A percentile compares a stretch with the other conserved stretches of the same genome.
Evolutionary conservation across 371 early-diverging fungal species (phyloP).

Genomic region (Mortierella sp.): DNA sequence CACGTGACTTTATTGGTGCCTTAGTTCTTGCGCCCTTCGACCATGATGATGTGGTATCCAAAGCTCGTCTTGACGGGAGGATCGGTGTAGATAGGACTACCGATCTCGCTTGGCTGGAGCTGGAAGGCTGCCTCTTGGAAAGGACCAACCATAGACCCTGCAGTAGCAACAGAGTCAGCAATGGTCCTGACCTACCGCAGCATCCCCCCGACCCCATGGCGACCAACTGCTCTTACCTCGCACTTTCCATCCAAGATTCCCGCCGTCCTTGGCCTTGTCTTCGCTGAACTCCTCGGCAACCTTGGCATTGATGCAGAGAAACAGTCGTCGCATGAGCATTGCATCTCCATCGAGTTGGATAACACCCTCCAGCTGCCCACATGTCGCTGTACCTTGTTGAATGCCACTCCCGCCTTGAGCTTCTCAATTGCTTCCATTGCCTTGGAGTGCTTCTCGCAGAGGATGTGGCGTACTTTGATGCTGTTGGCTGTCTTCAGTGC

Average conservation of each 20-base stretch:
- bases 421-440: constrained; percentile 56
- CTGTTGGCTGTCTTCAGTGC: constrained; percentile 79
- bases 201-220: too few species aligned
- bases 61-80: constrained; percentile 76
- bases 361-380: background rate
- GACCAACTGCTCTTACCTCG: constrained; percentile 59
- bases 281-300: constrained; percentile 89
- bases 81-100: constrained; percentile 79
- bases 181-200: too few species aligned
- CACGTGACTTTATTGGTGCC: constrained; percentile 1
- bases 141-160: constrained; percentile 86
- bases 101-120: constrained; percentile 76
- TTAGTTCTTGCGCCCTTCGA: constrained; percentile 70
- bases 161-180: background rate
- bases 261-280: constrained; percentile 86
- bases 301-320: constrained; percentile 30
- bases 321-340: background rate
- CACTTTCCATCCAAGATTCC: constrained; percentile 85
- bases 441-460: constrained; percentile 86
- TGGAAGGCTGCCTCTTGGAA: constrained; percentile 94
- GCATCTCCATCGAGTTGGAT: too few species aligned
- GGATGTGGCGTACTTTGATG: constrained; percentile 84
- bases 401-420: constrained; percentile 51
- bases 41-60: constrained; percentile 90
- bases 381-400: constrained; percentile 55